Conservation (phyloP, 768 basidiomycete species). For the Baorangia bicolor region DNA sequence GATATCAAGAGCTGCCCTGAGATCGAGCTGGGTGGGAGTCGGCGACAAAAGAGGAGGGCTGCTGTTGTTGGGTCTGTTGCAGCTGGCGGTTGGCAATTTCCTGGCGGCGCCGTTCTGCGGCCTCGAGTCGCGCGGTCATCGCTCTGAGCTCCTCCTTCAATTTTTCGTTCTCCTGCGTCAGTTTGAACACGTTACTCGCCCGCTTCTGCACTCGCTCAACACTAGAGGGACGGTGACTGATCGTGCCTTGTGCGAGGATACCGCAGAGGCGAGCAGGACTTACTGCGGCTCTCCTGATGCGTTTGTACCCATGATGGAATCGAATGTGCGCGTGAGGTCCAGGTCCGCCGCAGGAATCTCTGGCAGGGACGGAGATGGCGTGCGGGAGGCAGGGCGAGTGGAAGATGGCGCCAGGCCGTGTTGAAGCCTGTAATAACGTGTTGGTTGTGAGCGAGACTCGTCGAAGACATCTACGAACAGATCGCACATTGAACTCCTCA, state of each 20-base stretch:
- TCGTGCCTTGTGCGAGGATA: constrained; percentile 26
- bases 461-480: constrained; percentile 4
- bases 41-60: constrained; percentile 8
- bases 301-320: constrained; percentile 40
- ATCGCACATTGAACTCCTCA: constrained; percentile 24
- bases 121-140: constrained; percentile 73
- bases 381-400: constrained; percentile 19
- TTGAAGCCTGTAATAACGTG: constrained; percentile 19
- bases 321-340: constrained; percentile 43
- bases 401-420: constrained; percentile 20
- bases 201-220: constrained; percentile 57
- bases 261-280: constrained; percentile 35
- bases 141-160: constrained; percentile 72
- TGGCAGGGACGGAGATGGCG: constrained; percentile 41
- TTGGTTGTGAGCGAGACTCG: constrained; percentile 19
- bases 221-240: constrained; percentile 33
- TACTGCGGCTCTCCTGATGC: constrained; percentile 40
- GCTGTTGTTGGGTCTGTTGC: constrained; percentile 14
- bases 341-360: constrained; percentile 52
- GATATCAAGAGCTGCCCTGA: constrained; percentile 26
- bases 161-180: constrained; percentile 78
- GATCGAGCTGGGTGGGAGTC: constrained; percentile 17
- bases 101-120: constrained; percentile 61
- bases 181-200: constrained; percentile 72
- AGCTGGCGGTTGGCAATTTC: constrained; percentile 42